Evolutionary conservation across 2,329 filamentous ascomycete genomes (phyloP).

Genomic region (Monilinia aucupariae): DNA sequence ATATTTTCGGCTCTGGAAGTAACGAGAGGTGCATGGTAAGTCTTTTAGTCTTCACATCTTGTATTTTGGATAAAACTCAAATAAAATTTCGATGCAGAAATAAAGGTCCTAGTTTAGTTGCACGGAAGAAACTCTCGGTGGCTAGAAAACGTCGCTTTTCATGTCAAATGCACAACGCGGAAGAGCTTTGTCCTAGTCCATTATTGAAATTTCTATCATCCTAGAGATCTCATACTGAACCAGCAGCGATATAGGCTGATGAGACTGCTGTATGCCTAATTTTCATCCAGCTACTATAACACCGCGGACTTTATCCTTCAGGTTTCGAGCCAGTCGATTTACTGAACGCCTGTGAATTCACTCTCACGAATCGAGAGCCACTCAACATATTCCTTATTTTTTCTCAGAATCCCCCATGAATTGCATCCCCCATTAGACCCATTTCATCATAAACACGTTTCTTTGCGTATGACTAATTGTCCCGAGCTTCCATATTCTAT

Average conservation of each 20-base stretch:
- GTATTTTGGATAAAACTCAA: too few relatives aligned
- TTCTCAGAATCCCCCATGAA: fast-evolving
- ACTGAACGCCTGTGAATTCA: too few relatives aligned
- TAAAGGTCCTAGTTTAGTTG: neutral
- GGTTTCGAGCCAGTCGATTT: neutral
- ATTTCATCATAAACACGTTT: too few relatives aligned
- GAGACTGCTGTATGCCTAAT: neutral
- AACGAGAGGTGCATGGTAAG: too few relatives aligned
- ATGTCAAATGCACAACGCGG: neutral
- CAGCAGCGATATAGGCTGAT: neutral
- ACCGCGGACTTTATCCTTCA: too few relatives aligned
- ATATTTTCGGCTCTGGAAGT: too few relatives aligned
- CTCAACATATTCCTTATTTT: neutral
- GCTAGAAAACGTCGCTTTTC: neutral
- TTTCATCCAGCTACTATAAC: neutral
- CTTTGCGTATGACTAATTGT: too few relatives aligned
- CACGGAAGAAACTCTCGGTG: neutral
- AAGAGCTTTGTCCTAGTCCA: neutral
- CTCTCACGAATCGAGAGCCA: neutral
- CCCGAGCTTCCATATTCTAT: neutral
- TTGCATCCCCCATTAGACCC: fast-evolving
- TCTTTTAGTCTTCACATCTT: too few relatives aligned
- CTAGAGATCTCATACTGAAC: too few relatives aligned
- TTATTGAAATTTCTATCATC: neutral
- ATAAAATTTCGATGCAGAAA: neutral